Conservation (phyloP, 495 filamentous ascomycete genomes). For the Sordaria brevicollis region DNA sequence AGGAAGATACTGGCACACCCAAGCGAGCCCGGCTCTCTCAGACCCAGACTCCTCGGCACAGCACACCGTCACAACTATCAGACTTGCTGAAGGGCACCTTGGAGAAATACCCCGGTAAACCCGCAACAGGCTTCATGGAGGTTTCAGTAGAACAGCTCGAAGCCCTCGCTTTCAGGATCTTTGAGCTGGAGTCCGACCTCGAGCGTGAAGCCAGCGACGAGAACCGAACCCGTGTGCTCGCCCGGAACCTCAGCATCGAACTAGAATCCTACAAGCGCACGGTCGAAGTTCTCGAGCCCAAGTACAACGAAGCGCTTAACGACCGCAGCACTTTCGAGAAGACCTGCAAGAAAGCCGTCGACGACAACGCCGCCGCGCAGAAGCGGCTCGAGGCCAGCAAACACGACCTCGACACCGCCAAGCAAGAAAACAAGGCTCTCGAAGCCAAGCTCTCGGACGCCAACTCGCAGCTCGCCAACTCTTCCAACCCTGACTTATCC, state of each 20-base stretch:
- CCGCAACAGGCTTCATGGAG: slow-evolving; percentile 6
- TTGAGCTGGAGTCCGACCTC: slow-evolving; percentile 17
- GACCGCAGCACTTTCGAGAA: slow-evolving; percentile 29
- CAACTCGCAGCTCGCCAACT: slow-evolving; percentile 35
- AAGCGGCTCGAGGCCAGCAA: slow-evolving; percentile 28
- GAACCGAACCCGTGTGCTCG: slow-evolving; percentile 15
- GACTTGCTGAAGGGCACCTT: slow-evolving; percentile 18
- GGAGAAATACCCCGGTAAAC: background rate
- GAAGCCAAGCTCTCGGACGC: slow-evolving; percentile 40
- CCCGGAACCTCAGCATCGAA: slow-evolving; percentile 21
- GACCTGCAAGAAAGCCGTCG: slow-evolving; percentile 18
- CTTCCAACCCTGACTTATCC: slow-evolving; percentile 37
- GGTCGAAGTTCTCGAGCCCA: slow-evolving; percentile 15
- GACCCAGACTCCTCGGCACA: background rate
- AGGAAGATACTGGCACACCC: slow-evolving; percentile 15
- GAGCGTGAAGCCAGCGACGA: slow-evolving; percentile 13
- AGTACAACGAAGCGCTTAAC: slow-evolving; percentile 25
- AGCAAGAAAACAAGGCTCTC: slow-evolving; percentile 38
- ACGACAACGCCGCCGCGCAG: slow-evolving; percentile 3
- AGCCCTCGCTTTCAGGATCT: slow-evolving; percentile 22
- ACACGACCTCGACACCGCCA: slow-evolving; percentile 35
- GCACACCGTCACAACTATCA: slow-evolving; percentile 10
- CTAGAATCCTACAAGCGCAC: slow-evolving; percentile 17
- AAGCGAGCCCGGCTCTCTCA: slow-evolving; percentile 15
- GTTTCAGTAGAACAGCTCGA: slow-evolving; percentile 28